Evolutionary conservation across 2,329 filamentous ascomycete species (phyloP).

Genomic region (Ophiocordyceps polyrhachis-furcata): DNA sequence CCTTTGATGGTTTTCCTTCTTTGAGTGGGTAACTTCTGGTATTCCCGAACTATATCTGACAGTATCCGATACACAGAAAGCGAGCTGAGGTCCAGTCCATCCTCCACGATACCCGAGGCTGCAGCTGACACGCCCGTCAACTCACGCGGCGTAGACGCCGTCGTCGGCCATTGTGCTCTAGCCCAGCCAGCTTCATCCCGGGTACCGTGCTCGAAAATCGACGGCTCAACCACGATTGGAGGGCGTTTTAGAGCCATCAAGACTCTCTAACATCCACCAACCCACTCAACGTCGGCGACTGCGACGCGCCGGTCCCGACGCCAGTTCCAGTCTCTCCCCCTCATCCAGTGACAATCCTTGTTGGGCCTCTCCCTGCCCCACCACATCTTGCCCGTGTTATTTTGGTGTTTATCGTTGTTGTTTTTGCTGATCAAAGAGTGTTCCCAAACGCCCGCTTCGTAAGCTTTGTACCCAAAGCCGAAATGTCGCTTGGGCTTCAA

Average conservation of each 20-base stretch:
- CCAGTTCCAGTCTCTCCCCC: conserved; percentile 42
- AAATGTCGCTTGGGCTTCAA: conserved; percentile 28
- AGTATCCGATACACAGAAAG: conserved; percentile 46
- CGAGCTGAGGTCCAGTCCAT: conserved; percentile 30
- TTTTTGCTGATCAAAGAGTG: conserved; percentile 17
- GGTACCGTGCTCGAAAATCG: conserved; percentile 1
- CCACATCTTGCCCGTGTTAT: conserved; percentile 8
- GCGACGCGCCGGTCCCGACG: conserved; percentile 44
- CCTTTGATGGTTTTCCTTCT: neutral
- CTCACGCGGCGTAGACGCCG: neutral
- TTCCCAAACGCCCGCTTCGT: conserved; percentile 30
- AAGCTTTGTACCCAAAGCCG: conserved; percentile 28
- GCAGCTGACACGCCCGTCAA: conserved; percentile 1
- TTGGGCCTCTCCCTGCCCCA: conserved; percentile 27
- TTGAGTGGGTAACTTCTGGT: conserved; percentile 51
- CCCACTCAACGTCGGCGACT: conserved; percentile 76
- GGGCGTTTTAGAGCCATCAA: conserved; percentile 16
- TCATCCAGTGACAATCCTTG: conserved; percentile 37
- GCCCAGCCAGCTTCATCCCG: neutral
- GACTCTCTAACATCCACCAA: conserved; percentile 69
- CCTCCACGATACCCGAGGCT: conserved; percentile 7
- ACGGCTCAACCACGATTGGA: conserved; percentile 43
- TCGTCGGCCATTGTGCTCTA: neutral
- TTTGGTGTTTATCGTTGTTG: conserved; percentile 13
- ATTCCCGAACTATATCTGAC: conserved; percentile 25